Base-by-base conservation (phyloP, 1,284 basidiomycete species). In the Lentinus polychrous region DNA sequence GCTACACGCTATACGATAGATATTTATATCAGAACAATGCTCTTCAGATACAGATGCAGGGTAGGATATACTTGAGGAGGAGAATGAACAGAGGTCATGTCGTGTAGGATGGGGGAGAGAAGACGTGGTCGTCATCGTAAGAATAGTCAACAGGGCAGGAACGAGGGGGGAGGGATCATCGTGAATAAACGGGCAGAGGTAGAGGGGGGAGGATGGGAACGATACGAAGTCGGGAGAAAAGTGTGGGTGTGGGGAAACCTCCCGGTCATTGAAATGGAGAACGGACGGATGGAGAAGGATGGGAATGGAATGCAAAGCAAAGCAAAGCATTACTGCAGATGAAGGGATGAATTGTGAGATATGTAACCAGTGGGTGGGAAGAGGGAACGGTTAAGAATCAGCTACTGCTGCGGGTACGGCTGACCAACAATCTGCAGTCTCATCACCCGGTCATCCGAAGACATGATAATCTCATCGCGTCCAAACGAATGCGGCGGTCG, bases 371-470 rank as follows among this genome's bases (percentile, higher is more conserved):
- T 5, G 10, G 27, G 10, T 10, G 27, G 4, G 27, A 27, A 27
- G 27, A 27, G 27, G 27, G 27, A 27, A n/a, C n/a, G 27, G 27
- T 4, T 5, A 27, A 27, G 27, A 27, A 27, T 10, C 27, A 10
- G 27, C 27, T 5, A 27, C 22, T 40, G 18, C 39, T 40, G 39
- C 18, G 22, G 12, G 12, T 15, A 22, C 3, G 39, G 39, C 39
- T 33, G 50, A 12, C 43, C 52, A 8, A 72, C 68, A 53, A 78
- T 68, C 44, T 80, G 78, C 49, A 90, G 64, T 40, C 81, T 75
- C 65, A 90, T 71, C 49, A 90, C 80, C 24, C 83, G 78, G 66
- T 89, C 87, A 59, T 89, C 87, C 4, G 86, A 87, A 24, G 86
- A 85, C 65, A 90, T 78, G 50, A 90, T 65, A 58, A 90, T 87